Evolutionary conservation across 257 asterid genomes (phyloP).

Genomic region (Solanum pimpinellifolium): DNA sequence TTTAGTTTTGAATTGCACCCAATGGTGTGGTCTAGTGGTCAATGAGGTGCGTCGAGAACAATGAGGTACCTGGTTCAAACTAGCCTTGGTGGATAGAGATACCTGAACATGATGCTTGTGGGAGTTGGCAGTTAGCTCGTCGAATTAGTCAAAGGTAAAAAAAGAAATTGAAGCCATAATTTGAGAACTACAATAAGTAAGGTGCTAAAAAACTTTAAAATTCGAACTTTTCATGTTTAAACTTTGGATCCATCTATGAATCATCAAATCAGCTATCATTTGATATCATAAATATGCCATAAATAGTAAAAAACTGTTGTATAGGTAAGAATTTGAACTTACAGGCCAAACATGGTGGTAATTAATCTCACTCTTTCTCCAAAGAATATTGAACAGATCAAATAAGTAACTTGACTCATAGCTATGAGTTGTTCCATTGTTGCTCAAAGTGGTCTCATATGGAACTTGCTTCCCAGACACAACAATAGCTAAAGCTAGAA

Average conservation of each 20-base stretch:
- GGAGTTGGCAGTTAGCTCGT: neutral
- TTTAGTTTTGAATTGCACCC: neutral
- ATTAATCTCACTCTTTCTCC: constrained; percentile 3
- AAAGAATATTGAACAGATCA: constrained; percentile 14
- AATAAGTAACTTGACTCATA: constrained; percentile 12
- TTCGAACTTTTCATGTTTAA: neutral
- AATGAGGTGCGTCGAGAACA: neutral
- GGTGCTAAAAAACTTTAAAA: neutral
- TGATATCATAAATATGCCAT: neutral
- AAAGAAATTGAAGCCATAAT: neutral
- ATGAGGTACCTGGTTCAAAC: neutral
- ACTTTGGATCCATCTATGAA: neutral
- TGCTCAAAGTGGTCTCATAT: constrained; percentile 8
- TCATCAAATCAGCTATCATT: neutral
- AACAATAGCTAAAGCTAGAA: constrained; percentile 16
- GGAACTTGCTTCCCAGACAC: constrained; percentile 21
- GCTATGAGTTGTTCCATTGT: constrained; percentile 13
- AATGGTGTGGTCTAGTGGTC: neutral
- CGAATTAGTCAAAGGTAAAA: neutral
- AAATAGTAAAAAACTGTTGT: neutral
- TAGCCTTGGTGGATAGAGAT: neutral
- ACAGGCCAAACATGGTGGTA: constrained; percentile 49
- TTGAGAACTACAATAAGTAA: neutral
- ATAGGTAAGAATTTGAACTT: constrained; percentile 2
- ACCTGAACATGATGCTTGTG: neutral